Evolutionary conservation across 164 flowering plant genomes (phyloP).

Genomic region (Vitis riparia): DNA sequence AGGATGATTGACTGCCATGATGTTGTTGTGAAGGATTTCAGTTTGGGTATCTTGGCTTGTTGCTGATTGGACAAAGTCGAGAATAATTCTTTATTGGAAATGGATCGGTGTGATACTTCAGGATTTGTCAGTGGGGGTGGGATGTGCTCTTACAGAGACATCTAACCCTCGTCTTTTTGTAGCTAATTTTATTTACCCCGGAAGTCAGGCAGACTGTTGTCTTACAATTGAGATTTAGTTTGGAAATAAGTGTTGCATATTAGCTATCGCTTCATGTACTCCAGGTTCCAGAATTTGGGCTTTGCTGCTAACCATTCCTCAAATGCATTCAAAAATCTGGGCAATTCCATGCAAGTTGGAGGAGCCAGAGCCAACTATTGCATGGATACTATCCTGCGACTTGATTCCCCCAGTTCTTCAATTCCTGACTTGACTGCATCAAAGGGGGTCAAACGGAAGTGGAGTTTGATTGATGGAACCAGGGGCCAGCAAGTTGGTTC

Average conservation of each 20-base stretch:
- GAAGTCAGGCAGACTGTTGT: slow-evolving; percentile 65
- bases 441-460: slow-evolving; percentile 75
- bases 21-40: slow-evolving; percentile 9
- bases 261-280: slow-evolving; percentile 45
- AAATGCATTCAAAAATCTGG: slow-evolving; percentile 56
- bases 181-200: slow-evolving; percentile 29
- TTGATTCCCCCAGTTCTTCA: slow-evolving; percentile 51
- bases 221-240: slow-evolving; percentile 25
- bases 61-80: slow-evolving; percentile 22
- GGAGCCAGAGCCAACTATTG: slow-evolving; percentile 34
- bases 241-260: slow-evolving; percentile 16
- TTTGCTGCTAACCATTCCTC: slow-evolving; percentile 39
- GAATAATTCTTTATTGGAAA: slow-evolving; percentile 25
- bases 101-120: slow-evolving; percentile 96
- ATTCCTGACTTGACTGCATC: slow-evolving; percentile 26
- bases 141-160: slow-evolving; percentile 27
- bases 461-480: slow-evolving; percentile 52
- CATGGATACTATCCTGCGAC: slow-evolving; percentile 60
- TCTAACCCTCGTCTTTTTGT: slow-evolving; percentile 42
- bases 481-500: slow-evolving; percentile 44
- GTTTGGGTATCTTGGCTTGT: slow-evolving; percentile 6
- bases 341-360: slow-evolving; percentile 33
- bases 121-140: slow-evolving; percentile 98
- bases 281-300: slow-evolving; percentile 44
- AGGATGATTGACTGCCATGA: slow-evolving; percentile 31